Base-by-base conservation (phyloP, 768 basidiomycete species). In the Thelephora aurantiotincta region DNA sequence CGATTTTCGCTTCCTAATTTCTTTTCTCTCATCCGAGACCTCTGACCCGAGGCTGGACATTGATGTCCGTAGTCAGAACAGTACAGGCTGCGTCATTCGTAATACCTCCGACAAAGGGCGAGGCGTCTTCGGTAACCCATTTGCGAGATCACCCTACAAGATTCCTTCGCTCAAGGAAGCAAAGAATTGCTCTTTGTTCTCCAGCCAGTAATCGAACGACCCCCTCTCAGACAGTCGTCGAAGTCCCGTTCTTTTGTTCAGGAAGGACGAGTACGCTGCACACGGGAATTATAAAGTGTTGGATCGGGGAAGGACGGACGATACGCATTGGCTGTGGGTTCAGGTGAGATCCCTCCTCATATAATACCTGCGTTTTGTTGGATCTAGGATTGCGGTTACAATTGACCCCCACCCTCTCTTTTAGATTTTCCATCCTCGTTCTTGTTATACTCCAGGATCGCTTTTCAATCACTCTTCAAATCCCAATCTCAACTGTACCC, bases 211-310 rank as follows among this genome's bases (percentile, higher is more conserved):
- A 73, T 6, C 64, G 64, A 14, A 53, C 55, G 30, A 78, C 91
- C 50, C 69, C 79, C 16, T 63, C 71, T 11, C 69, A 74, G 11
- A 81, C 82, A 0, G 54, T 83, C n/a, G 59, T 97, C 51, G 93
- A 96, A 61, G 74, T 80, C 92, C 93, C 2, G 86, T 89, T 16
- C 65, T 94, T n/a, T 66, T 94, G 11, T 76, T 93, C 56, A 60
- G 67, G 4, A 70, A 72, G 48, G 68, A 75, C 20, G 88, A 92
- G 63, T 92, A 90, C 54, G 68, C 74, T 41, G 57, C 60, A 4
- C 73, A 86, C 62, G 77, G 79, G 54, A 65, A 60, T 53, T 56
- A 80, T 52, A 89, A 83, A 0, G 60, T 80, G 0, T 65, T 89
- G 9, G 78, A 89, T 54, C 75, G 80, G 92, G 85, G 82, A 63